A percentile compares a stretch with the other conserved stretches of the same genome.
Evolutionary conservation across 768 basidiomycete species (phyloP).

Genomic region (Postia placenta): DNA sequence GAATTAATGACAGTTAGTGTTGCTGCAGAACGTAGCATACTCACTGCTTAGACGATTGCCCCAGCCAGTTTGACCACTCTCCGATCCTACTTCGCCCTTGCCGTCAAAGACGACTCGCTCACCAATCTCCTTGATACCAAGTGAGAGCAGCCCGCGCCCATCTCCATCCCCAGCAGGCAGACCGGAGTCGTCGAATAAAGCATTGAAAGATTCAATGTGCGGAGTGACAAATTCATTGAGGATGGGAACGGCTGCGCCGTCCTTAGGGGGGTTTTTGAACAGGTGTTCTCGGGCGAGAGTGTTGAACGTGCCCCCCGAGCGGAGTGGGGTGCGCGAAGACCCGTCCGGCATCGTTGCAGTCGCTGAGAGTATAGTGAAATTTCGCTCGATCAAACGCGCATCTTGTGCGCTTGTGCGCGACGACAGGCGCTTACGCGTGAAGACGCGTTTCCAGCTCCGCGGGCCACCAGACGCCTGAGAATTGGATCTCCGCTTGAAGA

Average conservation of each 20-base stretch:
- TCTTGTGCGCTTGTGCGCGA: too few species aligned
- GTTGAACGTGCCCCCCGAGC: constrained; percentile 57
- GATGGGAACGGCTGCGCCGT: constrained; percentile 66
- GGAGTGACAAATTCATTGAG: constrained; percentile 91
- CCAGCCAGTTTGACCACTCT: constrained; percentile 50
- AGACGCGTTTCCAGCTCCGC: not conserved
- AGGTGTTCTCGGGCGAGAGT: constrained; percentile 74
- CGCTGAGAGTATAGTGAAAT: not conserved
- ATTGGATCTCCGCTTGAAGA: constrained; percentile 14
- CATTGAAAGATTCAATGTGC: constrained; percentile 95
- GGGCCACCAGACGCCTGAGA: not conserved
- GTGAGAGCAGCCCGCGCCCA: constrained; percentile 71
- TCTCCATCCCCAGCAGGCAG: constrained; percentile 67
- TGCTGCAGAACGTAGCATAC: constrained; percentile 24
- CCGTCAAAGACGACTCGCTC: constrained; percentile 93
- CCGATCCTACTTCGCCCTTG: constrained; percentile 44
- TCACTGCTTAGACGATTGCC: constrained; percentile 85
- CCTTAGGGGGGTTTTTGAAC: constrained; percentile 70
- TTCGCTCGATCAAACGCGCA: too few species aligned
- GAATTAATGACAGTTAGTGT: constrained; percentile 3
- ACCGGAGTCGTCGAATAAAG: constrained; percentile 91
- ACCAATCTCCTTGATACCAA: constrained; percentile 79
- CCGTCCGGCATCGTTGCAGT: constrained; percentile 43
- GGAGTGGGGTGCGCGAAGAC: constrained; percentile 28
- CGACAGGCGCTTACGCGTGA: not conserved